These are phyloP conservation scores for Aspergillus sp. DNA, from an alignment of 2,329 filamentous ascomycete genomes.

Conservation along the genomic window DNA sequence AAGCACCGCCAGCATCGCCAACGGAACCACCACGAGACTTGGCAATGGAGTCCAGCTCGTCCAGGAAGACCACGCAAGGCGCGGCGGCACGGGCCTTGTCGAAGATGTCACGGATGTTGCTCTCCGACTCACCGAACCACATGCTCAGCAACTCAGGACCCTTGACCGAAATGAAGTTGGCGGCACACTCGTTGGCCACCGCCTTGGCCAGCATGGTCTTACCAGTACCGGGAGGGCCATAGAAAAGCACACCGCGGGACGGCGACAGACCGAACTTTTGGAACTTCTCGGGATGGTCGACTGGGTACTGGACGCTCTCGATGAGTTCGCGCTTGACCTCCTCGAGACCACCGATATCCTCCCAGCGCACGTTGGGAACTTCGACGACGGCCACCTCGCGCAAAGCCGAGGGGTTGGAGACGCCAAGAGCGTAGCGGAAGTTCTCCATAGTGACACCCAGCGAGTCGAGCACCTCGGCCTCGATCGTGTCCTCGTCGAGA, in stretches of 20 bases:
- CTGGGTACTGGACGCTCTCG: conserved; percentile 97
- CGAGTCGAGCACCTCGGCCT: conserved; percentile 96
- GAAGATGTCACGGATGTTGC: conserved; percentile 99
- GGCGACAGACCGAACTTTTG: conserved; percentile 99
- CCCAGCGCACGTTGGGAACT: conserved; percentile 98
- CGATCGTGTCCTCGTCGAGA: conserved; percentile 97
- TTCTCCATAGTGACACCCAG: conserved; percentile 99
- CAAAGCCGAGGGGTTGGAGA: conserved; percentile 97
- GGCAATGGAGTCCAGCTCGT: conserved; percentile 97
- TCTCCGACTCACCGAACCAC: conserved; percentile 99
- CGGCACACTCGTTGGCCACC: conserved; percentile 97
- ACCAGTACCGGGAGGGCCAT: conserved; percentile 98
- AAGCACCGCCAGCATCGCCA: conserved; percentile 95
- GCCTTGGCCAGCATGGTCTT: conserved; percentile 99
- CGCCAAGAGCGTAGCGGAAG: conserved; percentile 97
- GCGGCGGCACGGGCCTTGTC: conserved; percentile 98
- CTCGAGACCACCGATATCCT: conserved; percentile 98
- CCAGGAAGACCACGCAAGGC: conserved; percentile 97
- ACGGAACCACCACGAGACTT: conserved; percentile 97
- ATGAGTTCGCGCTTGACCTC: conserved; percentile 99
- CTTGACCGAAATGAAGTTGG: conserved; percentile 99
- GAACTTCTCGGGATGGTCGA: conserved; percentile 99
- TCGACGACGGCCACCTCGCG: conserved; percentile 99
- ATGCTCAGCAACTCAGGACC: conserved; percentile 97
- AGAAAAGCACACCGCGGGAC: conserved; percentile 97